Evolutionary conservation across 345 rosid species (phyloP), one percentile per base, ranked within the genome.

Genomic region (Noccaea caerulescens): DNA sequence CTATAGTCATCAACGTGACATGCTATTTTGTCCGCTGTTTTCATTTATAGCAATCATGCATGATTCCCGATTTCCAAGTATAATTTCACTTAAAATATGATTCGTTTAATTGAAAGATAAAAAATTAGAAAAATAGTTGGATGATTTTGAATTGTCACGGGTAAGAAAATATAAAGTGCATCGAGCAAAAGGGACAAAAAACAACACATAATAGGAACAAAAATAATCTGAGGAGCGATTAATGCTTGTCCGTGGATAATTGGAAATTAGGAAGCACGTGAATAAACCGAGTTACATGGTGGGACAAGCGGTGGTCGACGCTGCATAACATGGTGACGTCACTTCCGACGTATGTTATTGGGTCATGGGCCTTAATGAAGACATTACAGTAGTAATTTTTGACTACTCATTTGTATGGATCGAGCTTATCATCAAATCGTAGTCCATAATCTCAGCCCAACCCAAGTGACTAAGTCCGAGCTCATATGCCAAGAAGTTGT

Each of bases 251-350:
- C 33, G 37, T 55, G 70, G 33, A 56, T 64, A 36, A 14, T 45
- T 55, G 70, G 33, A 56, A 72, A 36, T 27, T 55, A 47, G 45
- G 58, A 32, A 49, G 46, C 77, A 73, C 60, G 72, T 66, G 77
- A 73, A 73, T 38, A 16, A 65, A 66, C 66, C 59, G 51, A 56
- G 47, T 43, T 66, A 73, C 66, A 41, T 6, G 62, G 76, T 49
- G 57, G 69, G 37, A 23, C 64, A 27, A 58, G 45, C 71, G 59
- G 44, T 49, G 77, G 72, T 65, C 72, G 43, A 72, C 51, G 20
- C 9, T 54, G 16, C 11, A 73, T 49, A 59, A 39, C 14, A 46
- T 10, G 52, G 33, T 46, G 69, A 63, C 49, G 45, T 73, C 66
- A 73, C 53, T 50, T 54, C 25, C 23, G 23, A 20, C 23, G 23